Percentiles rank a stretch among this genome's conserved stretches.
Conservation (phyloP, 768 basidiomycete species). For the Tricholoma terreum region DNA sequence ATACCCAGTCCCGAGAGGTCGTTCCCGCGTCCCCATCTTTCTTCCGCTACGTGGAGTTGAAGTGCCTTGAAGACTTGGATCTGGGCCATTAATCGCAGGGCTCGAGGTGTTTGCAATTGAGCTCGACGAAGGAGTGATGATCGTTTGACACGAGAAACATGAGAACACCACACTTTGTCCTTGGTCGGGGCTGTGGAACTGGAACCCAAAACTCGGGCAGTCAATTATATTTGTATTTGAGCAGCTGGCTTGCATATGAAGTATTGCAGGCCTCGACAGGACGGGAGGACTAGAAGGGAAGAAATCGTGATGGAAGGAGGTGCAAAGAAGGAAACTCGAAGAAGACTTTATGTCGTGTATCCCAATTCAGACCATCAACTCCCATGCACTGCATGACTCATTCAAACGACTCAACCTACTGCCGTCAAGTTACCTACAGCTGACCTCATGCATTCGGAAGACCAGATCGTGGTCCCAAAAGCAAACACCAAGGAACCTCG, state of each 20-base stretch:
- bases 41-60: conserved; percentile 47
- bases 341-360: no score
- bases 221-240: conserved; percentile 45
- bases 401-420: background rate
- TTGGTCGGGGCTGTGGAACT: conserved; percentile 48
- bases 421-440: background rate
- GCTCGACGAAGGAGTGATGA: conserved; percentile 41
- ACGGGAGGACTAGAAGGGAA: conserved; percentile 46
- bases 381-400: no score
- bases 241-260: conserved; percentile 67
- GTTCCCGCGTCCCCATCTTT: conserved; percentile 86
- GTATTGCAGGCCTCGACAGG: conserved; percentile 65
- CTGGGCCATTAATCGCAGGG: conserved; percentile 5
- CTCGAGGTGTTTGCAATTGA: background rate
- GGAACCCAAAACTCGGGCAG: conserved; percentile 71
- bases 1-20: conserved; percentile 86
- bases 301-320: conserved; percentile 40
- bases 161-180: conserved; percentile 69
- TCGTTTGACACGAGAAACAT: conserved; percentile 55
- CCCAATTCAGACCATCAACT: no score
- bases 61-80: conserved; percentile 23
- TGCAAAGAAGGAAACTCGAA: no score
- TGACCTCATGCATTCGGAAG: background rate
- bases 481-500: background rate
- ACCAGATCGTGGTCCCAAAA: background rate